Evolutionary conservation across 1,284 basidiomycete genomes (phyloP), one percentile per base, ranked within the genome.

Genomic region (Ceratobasidium sp.): DNA sequence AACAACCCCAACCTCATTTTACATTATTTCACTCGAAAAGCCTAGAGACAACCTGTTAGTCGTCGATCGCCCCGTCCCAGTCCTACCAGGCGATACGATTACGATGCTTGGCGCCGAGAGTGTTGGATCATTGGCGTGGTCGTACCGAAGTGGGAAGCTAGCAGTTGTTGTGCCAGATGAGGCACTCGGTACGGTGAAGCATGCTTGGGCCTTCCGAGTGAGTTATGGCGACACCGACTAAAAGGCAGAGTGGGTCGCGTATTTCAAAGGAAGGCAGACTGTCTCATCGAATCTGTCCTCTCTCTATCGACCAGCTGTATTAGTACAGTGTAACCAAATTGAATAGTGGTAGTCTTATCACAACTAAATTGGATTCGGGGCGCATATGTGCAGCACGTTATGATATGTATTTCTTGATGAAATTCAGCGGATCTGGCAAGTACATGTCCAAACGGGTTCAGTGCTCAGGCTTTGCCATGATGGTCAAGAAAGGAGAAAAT

Each of bases 371-470:
- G 33, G 33, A 33, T 33, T 33, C 33, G 33, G 33, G 33, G 33
- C 33, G 33, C 33, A 33, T 33, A 33, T 33, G 4, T 33, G 33
- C 33, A 33, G 33, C 33, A 33, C 33, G 33, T 33, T 4, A 33
- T 33, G 33, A 33, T 33, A 33, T 33, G 33, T 33, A 33, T 33
- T 33, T 33, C 33, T 33, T 33, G 33, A 33, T 33, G 33, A 33
- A 33, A 33, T 33, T 33, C 33, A 33, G 33, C 33, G 33, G 33
- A 33, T 33, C 97, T 97, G 59, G 96, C 96, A 71, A 99, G 88
- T 4, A 98, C 97, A 82, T 95, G 92, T 9, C 94, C 96, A 82
- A 99, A 93, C 0, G 97, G 95, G 0, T 96, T 97, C 73, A 98
- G 87, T 92, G 87, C 76, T 85, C 79, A 56, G 62, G 46, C 40